Base-by-base conservation (phyloP, 73 alveolate genomes). In the Blepharisma japonicum region DNA sequence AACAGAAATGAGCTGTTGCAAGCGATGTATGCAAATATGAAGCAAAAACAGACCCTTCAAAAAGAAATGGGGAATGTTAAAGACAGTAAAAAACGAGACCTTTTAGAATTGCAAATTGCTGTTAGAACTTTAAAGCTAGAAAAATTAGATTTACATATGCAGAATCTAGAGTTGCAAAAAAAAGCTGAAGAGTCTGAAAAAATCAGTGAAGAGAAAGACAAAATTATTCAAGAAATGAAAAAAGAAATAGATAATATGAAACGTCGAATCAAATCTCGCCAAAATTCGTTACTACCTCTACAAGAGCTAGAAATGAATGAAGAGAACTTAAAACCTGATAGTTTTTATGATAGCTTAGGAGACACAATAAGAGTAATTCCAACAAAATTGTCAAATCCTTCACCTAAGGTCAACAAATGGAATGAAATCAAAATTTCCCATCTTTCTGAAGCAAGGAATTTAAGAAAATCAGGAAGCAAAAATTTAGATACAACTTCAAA, bases 31-130 rank as follows among this genome's bases (percentile, higher is more conserved):
- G 38, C 20, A 6, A 81, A 81, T 45, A 27, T 48, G 61, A 45
- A 76, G 5, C 11, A 38, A 5, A 20, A 78, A 55, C 9, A 47
- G 6, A 72, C 51, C 42, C 49, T 81, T 23, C 79, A 81, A 45
- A 20, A 46, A 25, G 27, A 14, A 53, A 48, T 81, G 48, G 23
- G 77, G 4, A 81, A 32, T 7, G 45, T 56, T 6, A 56, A 74
- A 55, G 18, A 55, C 45, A 23, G 55, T 55, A 56, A 81, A 50
- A 71, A 81, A 55, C 25, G 71, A 56, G 88, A 81, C 4, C 18
- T 81, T n/a, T 32, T 81, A 18, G 88, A 81, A 77, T 14, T 71
- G 46, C 84, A 79, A 81, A 79, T 79, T 46, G 77, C 23, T 6
- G 45, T 79, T 68, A 61, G 86, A 45, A 79, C 66, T 55, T 66